Evolutionary conservation across 2,329 filamentous ascomycete genomes (phyloP).

Genomic region (Xylariales sp.): DNA sequence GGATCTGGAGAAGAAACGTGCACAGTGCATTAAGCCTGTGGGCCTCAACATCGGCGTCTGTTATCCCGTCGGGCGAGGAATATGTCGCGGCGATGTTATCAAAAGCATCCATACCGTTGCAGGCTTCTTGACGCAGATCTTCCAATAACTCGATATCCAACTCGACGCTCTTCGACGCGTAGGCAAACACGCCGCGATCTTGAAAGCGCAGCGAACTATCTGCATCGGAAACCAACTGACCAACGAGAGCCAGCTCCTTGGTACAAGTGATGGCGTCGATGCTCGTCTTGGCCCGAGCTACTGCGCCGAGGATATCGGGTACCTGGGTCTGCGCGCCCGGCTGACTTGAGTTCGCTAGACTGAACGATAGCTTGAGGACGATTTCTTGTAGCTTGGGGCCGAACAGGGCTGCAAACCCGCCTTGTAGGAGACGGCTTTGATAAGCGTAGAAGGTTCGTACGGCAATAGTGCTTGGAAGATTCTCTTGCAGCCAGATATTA

Average conservation of each 20-base stretch:
- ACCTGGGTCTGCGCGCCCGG: slow-evolving; percentile 52
- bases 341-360: slow-evolving; percentile 56
- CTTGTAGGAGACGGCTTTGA: slow-evolving; percentile 62
- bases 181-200: slow-evolving; percentile 63
- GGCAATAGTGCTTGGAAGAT: slow-evolving; percentile 61
- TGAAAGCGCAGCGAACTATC: slow-evolving; percentile 60
- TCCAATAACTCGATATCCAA: slow-evolving; percentile 66
- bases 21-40: slow-evolving; percentile 56
- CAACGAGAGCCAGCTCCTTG: slow-evolving; percentile 62
- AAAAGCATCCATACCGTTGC: slow-evolving; percentile 66
- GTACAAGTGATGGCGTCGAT: slow-evolving; percentile 58
- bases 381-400: slow-evolving; percentile 64
- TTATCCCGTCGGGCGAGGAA: slow-evolving; percentile 39
- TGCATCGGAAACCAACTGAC: slow-evolving; percentile 60
- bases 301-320: slow-evolving; percentile 59
- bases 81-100: slow-evolving; percentile 52
- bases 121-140: slow-evolving; percentile 64
- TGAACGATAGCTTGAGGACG: slow-evolving; percentile 64
- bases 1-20: slow-evolving; percentile 62
- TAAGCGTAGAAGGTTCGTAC: slow-evolving; percentile 65
- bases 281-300: slow-evolving; percentile 58
- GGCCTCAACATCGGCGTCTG: slow-evolving; percentile 53
- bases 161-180: slow-evolving; percentile 61
- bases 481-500: slow-evolving; percentile 45
- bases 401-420: slow-evolving; percentile 63